Percentiles rank a stretch among this genome's conserved stretches.
These are phyloP conservation scores for Knoxdaviesia proteae DNA, from an alignment of 2,329 filamentous ascomycete species.

Conservation along the genomic window DNA sequence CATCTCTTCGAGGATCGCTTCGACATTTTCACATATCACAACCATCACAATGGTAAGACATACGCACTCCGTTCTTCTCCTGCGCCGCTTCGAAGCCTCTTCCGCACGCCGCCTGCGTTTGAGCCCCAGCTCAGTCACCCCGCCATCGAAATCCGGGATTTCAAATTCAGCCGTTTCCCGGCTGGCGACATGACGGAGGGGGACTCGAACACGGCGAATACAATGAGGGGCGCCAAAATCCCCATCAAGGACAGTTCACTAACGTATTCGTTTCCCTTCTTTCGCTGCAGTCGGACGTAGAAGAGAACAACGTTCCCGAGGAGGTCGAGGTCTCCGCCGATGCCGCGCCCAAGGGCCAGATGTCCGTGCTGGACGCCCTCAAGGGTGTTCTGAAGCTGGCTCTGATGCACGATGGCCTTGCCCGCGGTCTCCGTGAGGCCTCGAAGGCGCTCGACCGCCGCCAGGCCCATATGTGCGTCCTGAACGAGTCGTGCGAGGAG, in stretches of 20 bases:
- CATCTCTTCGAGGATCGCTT: slow-evolving; percentile 47
- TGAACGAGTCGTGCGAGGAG: slow-evolving; percentile 99
- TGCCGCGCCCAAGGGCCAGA: slow-evolving; percentile 70
- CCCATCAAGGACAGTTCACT: slow-evolving; percentile 1
- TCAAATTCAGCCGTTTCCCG: too few relatives aligned
- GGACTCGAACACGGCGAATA: too few relatives aligned
- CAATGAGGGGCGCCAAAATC: too few relatives aligned
- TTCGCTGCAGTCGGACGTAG: slow-evolving; percentile 81
- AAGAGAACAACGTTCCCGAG: slow-evolving; percentile 86
- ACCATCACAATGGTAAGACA: slow-evolving; percentile 39
- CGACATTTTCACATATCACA: slow-evolving; percentile 23
- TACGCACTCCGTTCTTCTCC: too few relatives aligned
- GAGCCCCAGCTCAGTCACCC: too few relatives aligned
- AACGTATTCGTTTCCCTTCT: background rate
- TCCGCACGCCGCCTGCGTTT: too few relatives aligned
- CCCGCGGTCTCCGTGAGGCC: slow-evolving; percentile 93
- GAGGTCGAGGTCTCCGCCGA: slow-evolving; percentile 96
- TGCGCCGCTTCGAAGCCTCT: too few relatives aligned
- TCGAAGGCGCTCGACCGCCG: slow-evolving; percentile 97
- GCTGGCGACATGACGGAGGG: too few relatives aligned
- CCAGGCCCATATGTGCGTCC: slow-evolving; percentile 98
- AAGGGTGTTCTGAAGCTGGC: slow-evolving; percentile 98
- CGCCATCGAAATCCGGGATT: too few relatives aligned
- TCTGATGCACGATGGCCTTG: slow-evolving; percentile 98
- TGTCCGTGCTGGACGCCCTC: slow-evolving; percentile 94